These are phyloP conservation scores for Arthrobotrys sphaeroides DNA, from an alignment of 2,329 filamentous ascomycete species.

Conservation along the genomic window DNA sequence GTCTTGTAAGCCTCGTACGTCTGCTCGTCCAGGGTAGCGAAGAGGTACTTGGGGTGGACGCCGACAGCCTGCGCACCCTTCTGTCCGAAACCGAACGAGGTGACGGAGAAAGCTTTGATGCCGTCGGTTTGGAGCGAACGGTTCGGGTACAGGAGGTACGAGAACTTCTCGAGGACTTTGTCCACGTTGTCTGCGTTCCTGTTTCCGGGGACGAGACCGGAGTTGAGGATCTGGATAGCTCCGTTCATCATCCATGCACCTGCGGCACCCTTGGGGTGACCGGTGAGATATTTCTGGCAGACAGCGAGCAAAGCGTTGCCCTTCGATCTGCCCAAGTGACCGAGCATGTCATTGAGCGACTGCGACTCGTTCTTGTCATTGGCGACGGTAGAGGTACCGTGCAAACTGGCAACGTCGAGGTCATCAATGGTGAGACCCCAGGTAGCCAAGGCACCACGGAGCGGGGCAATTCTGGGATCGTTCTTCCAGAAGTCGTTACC, in stretches of 20 bases:
- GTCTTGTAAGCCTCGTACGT: slow-evolving; percentile 82
- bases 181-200: slow-evolving; percentile 98
- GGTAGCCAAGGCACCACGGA: slow-evolving; percentile 93
- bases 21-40: slow-evolving; percentile 86
- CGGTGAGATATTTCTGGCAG: slow-evolving; percentile 99
- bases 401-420: slow-evolving; percentile 94
- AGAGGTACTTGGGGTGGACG: slow-evolving; percentile 95
- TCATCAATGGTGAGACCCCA: slow-evolving; percentile 99
- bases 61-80: slow-evolving; percentile 98
- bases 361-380: slow-evolving; percentile 99
- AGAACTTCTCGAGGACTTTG: slow-evolving; percentile 94
- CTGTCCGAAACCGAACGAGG: slow-evolving; percentile 98
- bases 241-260: slow-evolving; percentile 99
- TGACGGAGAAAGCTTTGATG: slow-evolving; percentile 97
- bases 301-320: slow-evolving; percentile 95
- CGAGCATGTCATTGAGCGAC: slow-evolving; percentile 94
- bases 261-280: slow-evolving; percentile 98
- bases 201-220: slow-evolving; percentile 92
- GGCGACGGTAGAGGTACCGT: slow-evolving; percentile 96
- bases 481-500: slow-evolving; percentile 99
- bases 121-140: slow-evolving; percentile 96
- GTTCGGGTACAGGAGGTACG: slow-evolving; percentile 97
- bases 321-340: slow-evolving; percentile 92
- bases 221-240: slow-evolving; percentile 92
- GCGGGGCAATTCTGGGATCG: slow-evolving; percentile 89